Conservation (phyloP, 164 flowering plant genomes). For the Macadamia tetraphylla region DNA sequence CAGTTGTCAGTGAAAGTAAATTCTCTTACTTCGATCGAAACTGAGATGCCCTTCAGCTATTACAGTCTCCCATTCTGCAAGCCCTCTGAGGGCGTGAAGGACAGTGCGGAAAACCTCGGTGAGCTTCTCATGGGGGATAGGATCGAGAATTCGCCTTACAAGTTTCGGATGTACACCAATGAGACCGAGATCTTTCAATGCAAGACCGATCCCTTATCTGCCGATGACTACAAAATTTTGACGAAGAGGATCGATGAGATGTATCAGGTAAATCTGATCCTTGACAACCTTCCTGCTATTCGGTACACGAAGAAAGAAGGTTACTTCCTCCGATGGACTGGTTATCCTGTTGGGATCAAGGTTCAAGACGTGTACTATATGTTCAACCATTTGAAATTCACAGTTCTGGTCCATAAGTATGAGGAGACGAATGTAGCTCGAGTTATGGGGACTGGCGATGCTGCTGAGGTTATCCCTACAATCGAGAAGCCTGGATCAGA, state of each 20-base stretch:
- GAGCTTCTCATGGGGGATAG: slow-evolving; percentile 20
- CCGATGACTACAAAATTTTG: slow-evolving; percentile 8
- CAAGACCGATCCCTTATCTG: slow-evolving; percentile 6
- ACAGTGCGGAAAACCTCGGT: slow-evolving; percentile 21
- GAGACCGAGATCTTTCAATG: slow-evolving; percentile 13
- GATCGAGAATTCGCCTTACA: slow-evolving; percentile 19
- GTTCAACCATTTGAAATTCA: slow-evolving; percentile 20
- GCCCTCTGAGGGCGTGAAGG: slow-evolving; percentile 14
- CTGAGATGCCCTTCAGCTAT: background rate
- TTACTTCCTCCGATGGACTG: slow-evolving; percentile 13
- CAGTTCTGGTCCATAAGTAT: slow-evolving; percentile 16
- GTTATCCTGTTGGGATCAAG: slow-evolving; percentile 17
- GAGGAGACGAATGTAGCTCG: slow-evolving; percentile 12
- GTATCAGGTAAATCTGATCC: slow-evolving; percentile 22
- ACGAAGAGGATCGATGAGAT: slow-evolving; percentile 17
- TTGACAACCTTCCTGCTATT: slow-evolving; percentile 18
- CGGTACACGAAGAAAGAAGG: slow-evolving; percentile 17
- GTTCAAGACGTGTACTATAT: slow-evolving; percentile 9
- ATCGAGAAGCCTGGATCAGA: slow-evolving; percentile 6
- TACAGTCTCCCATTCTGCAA: slow-evolving; percentile 21
- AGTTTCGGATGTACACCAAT: slow-evolving; percentile 9
- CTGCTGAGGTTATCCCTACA: slow-evolving; percentile 10
- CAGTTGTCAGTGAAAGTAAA: slow-evolving; percentile 11
- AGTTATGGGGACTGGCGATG: slow-evolving; percentile 20
- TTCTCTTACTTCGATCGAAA: background rate